A percentile compares a stretch with the other conserved stretches of the same genome.
Conservation (phyloP, 1,284 basidiomycete genomes). For the Laetiporus sulphureus region DNA sequence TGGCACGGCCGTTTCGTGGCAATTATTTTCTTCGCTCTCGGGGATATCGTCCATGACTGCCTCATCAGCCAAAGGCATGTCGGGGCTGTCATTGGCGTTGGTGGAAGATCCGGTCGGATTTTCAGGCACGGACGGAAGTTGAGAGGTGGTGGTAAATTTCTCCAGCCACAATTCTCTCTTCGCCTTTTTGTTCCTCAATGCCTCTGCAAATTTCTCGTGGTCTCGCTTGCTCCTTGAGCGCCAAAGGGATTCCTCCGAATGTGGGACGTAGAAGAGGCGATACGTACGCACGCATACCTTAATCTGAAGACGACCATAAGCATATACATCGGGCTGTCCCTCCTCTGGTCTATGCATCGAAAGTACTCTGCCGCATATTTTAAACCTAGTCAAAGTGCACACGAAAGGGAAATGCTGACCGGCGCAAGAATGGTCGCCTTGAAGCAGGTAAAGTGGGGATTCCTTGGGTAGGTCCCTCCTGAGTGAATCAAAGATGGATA, state of each 20-base stretch:
- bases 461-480: conserved; percentile 50
- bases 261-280: conserved; percentile 76
- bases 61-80: too few relatives aligned
- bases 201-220: too few relatives aligned
- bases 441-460: conserved; percentile 42
- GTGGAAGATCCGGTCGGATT: too few relatives aligned
- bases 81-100: too few relatives aligned
- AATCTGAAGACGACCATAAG: conserved; percentile 65
- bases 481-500: conserved; percentile 21
- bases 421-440: conserved; percentile 68
- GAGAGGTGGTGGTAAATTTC: too few relatives aligned
- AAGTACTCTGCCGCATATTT: neutral
- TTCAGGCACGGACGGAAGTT: too few relatives aligned
- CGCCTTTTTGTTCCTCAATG: too few relatives aligned
- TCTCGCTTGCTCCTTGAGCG: too few relatives aligned
- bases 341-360: neutral
- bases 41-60: too few relatives aligned
- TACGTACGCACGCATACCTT: conserved; percentile 84
- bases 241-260: conserved; percentile 64
- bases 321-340: conserved; percentile 18
- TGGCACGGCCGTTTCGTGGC: too few relatives aligned
- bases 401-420: conserved; percentile 42
- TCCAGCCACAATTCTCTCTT: too few relatives aligned
- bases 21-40: too few relatives aligned
- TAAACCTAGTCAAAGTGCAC: neutral